Evolutionary conservation across 208 protist species (phyloP).

Genomic region (Leishmania guyanensis): DNA sequence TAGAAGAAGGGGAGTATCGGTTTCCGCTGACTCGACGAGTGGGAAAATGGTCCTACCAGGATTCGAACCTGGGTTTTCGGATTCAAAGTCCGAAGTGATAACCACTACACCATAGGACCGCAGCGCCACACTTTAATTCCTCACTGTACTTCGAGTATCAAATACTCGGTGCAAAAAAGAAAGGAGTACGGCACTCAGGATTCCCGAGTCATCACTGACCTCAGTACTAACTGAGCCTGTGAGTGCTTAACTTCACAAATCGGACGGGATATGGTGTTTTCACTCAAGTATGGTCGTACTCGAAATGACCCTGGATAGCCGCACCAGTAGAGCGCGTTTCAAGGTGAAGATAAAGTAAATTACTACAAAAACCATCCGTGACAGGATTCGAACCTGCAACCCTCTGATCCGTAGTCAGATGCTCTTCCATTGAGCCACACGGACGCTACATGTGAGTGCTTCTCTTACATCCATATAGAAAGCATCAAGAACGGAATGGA

Average conservation of each 20-base stretch:
- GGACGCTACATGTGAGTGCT: conserved; percentile 26
- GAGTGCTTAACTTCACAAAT: no score
- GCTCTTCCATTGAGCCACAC: conserved; percentile 91
- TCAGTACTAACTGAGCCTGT: no score
- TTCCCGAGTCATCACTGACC: no score
- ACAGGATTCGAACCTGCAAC: conserved; percentile 92
- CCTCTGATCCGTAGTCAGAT: conserved; percentile 92
- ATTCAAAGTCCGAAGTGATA: conserved; percentile 88
- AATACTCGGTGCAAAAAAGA: no score
- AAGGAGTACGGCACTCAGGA: no score
- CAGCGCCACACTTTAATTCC: not conserved
- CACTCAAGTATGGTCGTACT: no score
- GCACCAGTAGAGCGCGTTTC: fast-evolving
- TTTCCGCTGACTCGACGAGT: no score
- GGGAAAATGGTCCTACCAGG: conserved; percentile 68
- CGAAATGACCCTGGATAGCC: no score
- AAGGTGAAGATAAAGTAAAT: no score
- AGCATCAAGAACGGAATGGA: no score
- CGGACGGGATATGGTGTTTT: no score
- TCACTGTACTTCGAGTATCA: not conserved
- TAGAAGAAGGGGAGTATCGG: not conserved
- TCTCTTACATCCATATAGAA: no score
- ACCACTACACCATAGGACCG: conserved; percentile 85
- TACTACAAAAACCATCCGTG: conserved; percentile 53
- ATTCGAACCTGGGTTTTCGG: conserved; percentile 85